Percentiles rank a stretch among this genome's conserved stretches.
phyloP scores from a whole-genome alignment of 2,329 filamentous ascomycete genomes.

The Stylonectria norvegica region DNA sequence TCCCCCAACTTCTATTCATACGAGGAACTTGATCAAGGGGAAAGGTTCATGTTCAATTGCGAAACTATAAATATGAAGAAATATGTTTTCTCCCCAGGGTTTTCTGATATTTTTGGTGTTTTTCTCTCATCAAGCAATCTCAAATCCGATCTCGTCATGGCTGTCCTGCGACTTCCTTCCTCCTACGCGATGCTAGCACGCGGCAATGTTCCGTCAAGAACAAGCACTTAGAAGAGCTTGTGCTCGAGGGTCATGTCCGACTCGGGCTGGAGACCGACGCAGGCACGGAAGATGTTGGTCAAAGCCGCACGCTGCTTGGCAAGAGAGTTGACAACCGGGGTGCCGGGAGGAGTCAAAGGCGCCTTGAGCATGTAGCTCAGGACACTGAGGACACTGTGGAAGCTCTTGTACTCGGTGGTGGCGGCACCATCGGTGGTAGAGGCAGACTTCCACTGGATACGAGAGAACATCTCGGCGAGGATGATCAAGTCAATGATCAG shows the following conservation, averaged over 20 bases:
- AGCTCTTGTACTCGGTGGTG: conserved; percentile 75
- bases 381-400: conserved; percentile 95
- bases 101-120: conserved; percentile 7
- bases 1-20: not conserved
- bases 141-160: no score
- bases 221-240: conserved; percentile 72
- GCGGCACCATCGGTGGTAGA: conserved; percentile 47
- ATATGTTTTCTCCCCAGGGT: conserved; percentile 17
- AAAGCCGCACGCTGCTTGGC: conserved; percentile 93
- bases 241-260: conserved; percentile 99
- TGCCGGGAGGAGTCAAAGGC: conserved; percentile 87
- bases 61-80: conserved; percentile 17
- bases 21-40: no score
- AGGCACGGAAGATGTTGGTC: conserved; percentile 98
- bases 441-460: conserved; percentile 81
- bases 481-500: conserved; percentile 96
- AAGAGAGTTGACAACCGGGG: conserved; percentile 91
- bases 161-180: conserved; percentile 8
- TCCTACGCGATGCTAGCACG: no score
- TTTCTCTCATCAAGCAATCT: no score
- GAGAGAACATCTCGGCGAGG: conserved; percentile 96
- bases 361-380: conserved; percentile 99
- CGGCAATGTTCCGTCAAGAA: not conserved
- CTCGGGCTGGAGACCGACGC: conserved; percentile 93
- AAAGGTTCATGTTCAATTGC: conserved; percentile 23